Evolutionary conservation across 2,329 filamentous ascomycete species (phyloP).

Genomic region (Botrytis medusae): DNA sequence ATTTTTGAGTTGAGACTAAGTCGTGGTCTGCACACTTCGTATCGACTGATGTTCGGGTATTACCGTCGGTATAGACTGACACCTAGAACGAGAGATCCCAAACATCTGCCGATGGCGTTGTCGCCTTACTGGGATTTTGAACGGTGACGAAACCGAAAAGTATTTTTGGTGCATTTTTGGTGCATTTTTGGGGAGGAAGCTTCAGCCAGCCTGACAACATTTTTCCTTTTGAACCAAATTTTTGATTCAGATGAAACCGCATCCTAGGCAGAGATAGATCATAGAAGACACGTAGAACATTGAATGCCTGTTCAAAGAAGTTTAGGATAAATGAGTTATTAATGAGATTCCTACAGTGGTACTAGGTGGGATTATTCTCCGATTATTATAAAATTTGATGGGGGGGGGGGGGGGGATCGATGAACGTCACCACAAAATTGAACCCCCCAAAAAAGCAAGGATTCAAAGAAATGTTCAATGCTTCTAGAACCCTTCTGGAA

Average conservation of each 20-base stretch:
- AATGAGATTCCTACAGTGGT: neutral
- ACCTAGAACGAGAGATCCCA: neutral
- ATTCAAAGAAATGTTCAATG: neutral
- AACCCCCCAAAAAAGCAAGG: neutral
- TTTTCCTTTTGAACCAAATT: neutral
- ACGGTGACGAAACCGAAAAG: neutral
- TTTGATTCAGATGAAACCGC: slow-evolving; percentile 3
- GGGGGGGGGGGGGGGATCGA: neutral
- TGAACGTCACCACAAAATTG: neutral
- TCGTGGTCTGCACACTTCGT: neutral
- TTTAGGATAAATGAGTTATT: neutral
- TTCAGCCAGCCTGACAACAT: neutral
- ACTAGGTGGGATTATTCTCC: neutral
- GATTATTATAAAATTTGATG: neutral
- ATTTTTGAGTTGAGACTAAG: neutral
- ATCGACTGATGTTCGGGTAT: neutral
- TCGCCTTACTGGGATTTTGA: neutral
- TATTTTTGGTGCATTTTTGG: slow-evolving; percentile 1
- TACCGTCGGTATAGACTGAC: slow-evolving; percentile 13
- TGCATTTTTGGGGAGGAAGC: neutral
- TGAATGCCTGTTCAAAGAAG: neutral
- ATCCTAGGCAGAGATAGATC: neutral
- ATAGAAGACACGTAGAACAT: slow-evolving; percentile 7
- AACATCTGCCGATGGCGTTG: neutral
- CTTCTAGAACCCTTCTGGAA: slow-evolving; percentile 3